Percentiles rank a stretch among this genome's conserved stretches.
These are phyloP conservation scores for Corchorus capsularis DNA, from an alignment of 345 rosid species.

Conservation along the genomic window DNA sequence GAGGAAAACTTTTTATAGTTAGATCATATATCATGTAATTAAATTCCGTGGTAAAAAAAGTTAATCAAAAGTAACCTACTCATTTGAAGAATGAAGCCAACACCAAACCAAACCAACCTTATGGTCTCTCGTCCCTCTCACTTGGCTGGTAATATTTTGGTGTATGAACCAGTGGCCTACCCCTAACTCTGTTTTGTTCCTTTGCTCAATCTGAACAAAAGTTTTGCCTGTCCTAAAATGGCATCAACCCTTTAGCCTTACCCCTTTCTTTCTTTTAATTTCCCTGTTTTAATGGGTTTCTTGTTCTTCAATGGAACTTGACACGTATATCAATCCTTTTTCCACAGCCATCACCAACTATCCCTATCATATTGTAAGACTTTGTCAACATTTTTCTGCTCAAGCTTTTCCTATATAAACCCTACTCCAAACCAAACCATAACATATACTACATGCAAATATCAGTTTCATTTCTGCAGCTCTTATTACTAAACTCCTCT, in stretches of 20 bases:
- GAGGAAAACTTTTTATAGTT: not conserved
- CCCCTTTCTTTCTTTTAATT: not conserved
- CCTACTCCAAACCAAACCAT: not conserved
- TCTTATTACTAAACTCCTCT: not conserved
- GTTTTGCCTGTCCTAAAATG: slow-evolving; percentile 10
- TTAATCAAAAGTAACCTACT: slow-evolving; percentile 25
- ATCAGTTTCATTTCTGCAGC: not conserved
- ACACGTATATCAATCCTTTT: not conserved
- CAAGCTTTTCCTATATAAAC: slow-evolving; percentile 37
- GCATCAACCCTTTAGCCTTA: not conserved
- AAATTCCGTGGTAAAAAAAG: not conserved
- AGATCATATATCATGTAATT: not conserved
- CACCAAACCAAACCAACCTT: slow-evolving; percentile 35
- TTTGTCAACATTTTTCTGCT: slow-evolving; percentile 23
- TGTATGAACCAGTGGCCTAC: slow-evolving; percentile 51
- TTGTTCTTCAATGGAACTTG: slow-evolving; percentile 5
- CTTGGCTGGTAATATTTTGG: slow-evolving; percentile 59
- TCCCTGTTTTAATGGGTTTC: not conserved
- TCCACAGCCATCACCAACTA: slow-evolving; percentile 11
- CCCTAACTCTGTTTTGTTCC: slow-evolving; percentile 25
- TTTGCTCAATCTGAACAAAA: slow-evolving; percentile 12
- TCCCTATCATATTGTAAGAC: slow-evolving; percentile 31
- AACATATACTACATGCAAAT: not conserved
- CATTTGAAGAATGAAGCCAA: slow-evolving; percentile 43
- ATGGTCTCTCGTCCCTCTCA: slow-evolving; percentile 13